Conservation (phyloP, 345 rosid species). For the Stellera chamaejasme region DNA sequence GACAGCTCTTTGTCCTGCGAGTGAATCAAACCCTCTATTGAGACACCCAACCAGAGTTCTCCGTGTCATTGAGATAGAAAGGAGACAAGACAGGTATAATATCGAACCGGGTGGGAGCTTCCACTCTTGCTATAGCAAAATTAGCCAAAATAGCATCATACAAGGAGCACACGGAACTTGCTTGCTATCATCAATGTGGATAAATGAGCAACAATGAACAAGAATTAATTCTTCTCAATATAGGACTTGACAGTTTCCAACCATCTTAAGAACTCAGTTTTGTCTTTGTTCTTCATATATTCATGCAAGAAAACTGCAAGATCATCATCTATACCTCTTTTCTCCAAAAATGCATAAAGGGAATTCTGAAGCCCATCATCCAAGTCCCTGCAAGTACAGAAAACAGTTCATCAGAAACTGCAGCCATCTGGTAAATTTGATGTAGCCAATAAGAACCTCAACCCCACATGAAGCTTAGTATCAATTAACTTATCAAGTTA, state of each 20-base stretch:
- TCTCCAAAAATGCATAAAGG: constrained; percentile 58
- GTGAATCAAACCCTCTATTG: too few species aligned
- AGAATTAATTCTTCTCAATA: constrained; percentile 40
- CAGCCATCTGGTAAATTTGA: constrained; percentile 6
- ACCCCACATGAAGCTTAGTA: too few species aligned
- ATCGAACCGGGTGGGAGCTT: too few species aligned
- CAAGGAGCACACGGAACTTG: background rate
- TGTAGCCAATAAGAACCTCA: too few species aligned
- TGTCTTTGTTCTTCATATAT: constrained; percentile 67
- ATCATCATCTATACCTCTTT: constrained; percentile 56
- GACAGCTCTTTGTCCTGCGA: too few species aligned
- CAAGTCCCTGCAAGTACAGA: constrained; percentile 52
- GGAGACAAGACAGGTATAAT: too few species aligned
- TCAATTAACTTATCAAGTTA: too few species aligned
- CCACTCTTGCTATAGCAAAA: too few species aligned
- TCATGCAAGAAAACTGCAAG: constrained; percentile 72
- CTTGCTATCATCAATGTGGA: too few species aligned
- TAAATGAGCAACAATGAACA: background rate
- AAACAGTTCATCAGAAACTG: too few species aligned
- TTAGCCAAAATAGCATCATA: background rate
- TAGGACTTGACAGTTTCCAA: constrained; percentile 59
- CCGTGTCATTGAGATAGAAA: too few species aligned
- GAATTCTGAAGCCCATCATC: constrained; percentile 69
- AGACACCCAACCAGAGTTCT: too few species aligned
- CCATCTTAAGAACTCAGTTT: constrained; percentile 63